Conservation (phyloP, 2,329 filamentous ascomycete genomes). For the Sporothrix brunneoviolacea region DNA sequence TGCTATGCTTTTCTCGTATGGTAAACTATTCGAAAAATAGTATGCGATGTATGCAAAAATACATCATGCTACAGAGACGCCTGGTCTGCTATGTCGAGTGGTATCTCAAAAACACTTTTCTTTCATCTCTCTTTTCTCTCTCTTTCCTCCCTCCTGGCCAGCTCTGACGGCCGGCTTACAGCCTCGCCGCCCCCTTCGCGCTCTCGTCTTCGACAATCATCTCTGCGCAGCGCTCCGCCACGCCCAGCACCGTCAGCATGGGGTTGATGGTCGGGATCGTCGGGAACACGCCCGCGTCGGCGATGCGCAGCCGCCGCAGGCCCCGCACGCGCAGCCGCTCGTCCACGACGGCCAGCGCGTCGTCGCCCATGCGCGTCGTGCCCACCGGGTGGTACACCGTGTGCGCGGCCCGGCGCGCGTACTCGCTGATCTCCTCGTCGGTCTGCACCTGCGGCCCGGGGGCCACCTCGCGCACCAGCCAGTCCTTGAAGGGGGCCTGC, state of each 20-base stretch:
- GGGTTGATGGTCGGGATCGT: constrained; percentile 20
- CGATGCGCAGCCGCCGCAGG: constrained; percentile 30
- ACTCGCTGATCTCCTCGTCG: constrained; percentile 19
- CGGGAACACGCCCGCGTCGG: constrained; percentile 21
- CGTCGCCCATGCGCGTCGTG: constrained; percentile 20
- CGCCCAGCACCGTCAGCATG: constrained; percentile 75
- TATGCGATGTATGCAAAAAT: too few relatives aligned
- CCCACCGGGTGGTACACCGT: constrained; percentile 20
- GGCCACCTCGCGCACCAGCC: constrained; percentile 28
- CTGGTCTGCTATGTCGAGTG: too few relatives aligned
- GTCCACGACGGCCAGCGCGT: constrained; percentile 19
- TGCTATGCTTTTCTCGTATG: too few relatives aligned
- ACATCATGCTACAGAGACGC: too few relatives aligned
- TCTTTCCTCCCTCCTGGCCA: neutral
- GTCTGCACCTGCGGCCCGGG: constrained; percentile 67
- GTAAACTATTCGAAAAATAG: too few relatives aligned
- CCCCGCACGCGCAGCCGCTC: constrained; percentile 18
- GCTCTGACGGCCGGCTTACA: constrained; percentile 10
- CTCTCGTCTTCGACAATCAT: constrained; percentile 69
- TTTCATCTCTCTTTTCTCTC: too few relatives aligned
- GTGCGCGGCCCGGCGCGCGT: constrained; percentile 17
- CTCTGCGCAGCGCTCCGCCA: constrained; percentile 80
- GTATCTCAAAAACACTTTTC: too few relatives aligned
- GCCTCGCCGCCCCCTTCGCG: constrained; percentile 11
- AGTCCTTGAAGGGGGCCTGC: constrained; percentile 18